Evolutionary conservation across 2,329 filamentous ascomycete genomes (phyloP).

Genomic region (Alternaria consortialis): DNA sequence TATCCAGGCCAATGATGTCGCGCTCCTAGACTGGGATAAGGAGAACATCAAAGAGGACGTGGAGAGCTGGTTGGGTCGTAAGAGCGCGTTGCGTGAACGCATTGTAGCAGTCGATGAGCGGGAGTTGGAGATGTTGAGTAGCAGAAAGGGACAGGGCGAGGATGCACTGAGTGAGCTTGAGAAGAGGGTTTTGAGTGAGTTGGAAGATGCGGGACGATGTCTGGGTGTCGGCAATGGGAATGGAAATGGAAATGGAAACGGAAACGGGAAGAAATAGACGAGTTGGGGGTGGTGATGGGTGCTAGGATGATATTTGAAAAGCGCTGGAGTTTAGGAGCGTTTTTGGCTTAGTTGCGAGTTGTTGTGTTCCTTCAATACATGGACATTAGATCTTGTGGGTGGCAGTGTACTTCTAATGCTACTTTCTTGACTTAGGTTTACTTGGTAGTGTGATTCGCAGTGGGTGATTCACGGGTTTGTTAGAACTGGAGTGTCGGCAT

Average conservation of each 20-base stretch:
- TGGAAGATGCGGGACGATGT: conserved; percentile 49
- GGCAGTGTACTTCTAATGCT: conserved; percentile 5
- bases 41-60: conserved; percentile 79
- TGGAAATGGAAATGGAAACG: conserved; percentile 16
- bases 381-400: not conserved
- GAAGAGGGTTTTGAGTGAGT: conserved; percentile 70
- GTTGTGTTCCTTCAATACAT: not conserved
- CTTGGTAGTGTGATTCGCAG: not conserved
- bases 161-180: conserved; percentile 68
- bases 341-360: not conserved
- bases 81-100: conserved; percentile 73
- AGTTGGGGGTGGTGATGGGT: not conserved
- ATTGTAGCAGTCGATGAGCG: conserved; percentile 76
- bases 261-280: conserved; percentile 8
- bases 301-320: conserved; percentile 6
- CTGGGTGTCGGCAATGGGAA: conserved; percentile 39
- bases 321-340: conserved; percentile 15
- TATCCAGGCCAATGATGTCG: conserved; percentile 69
- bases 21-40: conserved; percentile 78
- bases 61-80: conserved; percentile 79
- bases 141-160: conserved; percentile 43
- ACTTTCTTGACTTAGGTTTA: not conserved
- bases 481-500: not conserved
- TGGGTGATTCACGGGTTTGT: not conserved
- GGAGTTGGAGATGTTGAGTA: conserved; percentile 69